These are phyloP conservation scores for Thielaviopsis musarum DNA, from an alignment of 2,329 filamentous ascomycete species.

Conservation along the genomic window DNA sequence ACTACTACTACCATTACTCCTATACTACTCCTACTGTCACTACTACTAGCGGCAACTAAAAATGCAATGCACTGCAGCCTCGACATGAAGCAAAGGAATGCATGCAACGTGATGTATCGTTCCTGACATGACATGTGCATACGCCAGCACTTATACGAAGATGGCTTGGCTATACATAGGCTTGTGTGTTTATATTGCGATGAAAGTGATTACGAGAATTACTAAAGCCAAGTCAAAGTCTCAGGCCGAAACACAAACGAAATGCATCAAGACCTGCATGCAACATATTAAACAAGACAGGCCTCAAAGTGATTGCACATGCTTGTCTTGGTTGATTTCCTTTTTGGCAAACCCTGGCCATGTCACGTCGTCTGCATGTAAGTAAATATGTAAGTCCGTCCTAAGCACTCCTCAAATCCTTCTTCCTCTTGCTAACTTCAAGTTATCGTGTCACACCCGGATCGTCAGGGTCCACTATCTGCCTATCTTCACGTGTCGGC, in stretches of 20 bases:
- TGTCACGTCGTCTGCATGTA: not conserved
- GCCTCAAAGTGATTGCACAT: not conserved
- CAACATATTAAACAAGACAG: not conserved
- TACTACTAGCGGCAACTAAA: too few relatives aligned
- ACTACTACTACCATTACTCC: too few relatives aligned
- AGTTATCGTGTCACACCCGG: not conserved
- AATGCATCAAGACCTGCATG: too few relatives aligned
- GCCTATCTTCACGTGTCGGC: not conserved
- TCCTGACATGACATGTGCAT: not conserved
- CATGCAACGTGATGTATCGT: not conserved
- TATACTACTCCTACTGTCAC: too few relatives aligned
- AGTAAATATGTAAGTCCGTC: not conserved
- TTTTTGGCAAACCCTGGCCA: not conserved
- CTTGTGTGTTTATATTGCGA: too few relatives aligned
- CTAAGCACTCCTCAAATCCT: not conserved
- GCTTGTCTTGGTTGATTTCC: not conserved
- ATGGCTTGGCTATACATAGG: too few relatives aligned
- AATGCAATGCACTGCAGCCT: too few relatives aligned
- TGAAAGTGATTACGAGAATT: too few relatives aligned
- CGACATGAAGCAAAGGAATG: not conserved
- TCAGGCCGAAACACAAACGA: too few relatives aligned
- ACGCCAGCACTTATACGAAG: too few relatives aligned
- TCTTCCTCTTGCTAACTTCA: not conserved
- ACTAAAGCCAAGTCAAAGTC: too few relatives aligned
- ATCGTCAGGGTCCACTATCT: not conserved